phyloP scores from a whole-genome alignment of 805 yeast species.

The Candida gorgasii region DNA sequence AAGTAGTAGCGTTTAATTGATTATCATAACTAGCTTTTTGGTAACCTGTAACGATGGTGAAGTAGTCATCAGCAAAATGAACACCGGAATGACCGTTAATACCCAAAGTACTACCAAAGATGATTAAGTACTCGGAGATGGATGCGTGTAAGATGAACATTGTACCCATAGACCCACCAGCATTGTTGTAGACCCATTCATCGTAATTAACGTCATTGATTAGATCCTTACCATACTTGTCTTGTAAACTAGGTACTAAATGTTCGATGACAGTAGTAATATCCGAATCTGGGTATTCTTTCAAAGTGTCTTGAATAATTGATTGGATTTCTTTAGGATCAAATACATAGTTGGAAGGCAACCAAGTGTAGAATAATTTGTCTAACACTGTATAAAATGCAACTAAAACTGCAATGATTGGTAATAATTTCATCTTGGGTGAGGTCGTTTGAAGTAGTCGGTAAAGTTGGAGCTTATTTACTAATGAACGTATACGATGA shows the following conservation, averaged over 20 bases:
- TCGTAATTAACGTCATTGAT: conserved; percentile 72
- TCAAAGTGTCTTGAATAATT: conserved; percentile 57
- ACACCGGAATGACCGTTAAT: conserved; percentile 96
- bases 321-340: conserved; percentile 62
- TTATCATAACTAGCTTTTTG: conserved; percentile 73
- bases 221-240: conserved; percentile 63
- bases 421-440: conserved; percentile 31
- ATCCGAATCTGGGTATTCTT: conserved; percentile 54
- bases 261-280: conserved; percentile 64
- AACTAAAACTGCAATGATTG: conserved; percentile 23
- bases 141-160: conserved; percentile 97
- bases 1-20: conserved; percentile 66
- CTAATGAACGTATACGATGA: conserved; percentile 1
- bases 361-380: conserved; percentile 50
- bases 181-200: conserved; percentile 96
- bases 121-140: conserved; percentile 84
- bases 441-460: not conserved
- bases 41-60: conserved; percentile 81
- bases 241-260: conserved; percentile 57
- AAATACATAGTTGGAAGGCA: conserved; percentile 71
- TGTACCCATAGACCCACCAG: conserved; percentile 98
- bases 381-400: conserved; percentile 30
- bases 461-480: not conserved
- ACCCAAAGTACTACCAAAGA: conserved; percentile 92
- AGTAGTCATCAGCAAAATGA: conserved; percentile 97